Evolutionary conservation across 75 land plant genomes (phyloP), one percentile per base, ranked within the genome.

Genomic region (Cupressus sempervirens): DNA sequence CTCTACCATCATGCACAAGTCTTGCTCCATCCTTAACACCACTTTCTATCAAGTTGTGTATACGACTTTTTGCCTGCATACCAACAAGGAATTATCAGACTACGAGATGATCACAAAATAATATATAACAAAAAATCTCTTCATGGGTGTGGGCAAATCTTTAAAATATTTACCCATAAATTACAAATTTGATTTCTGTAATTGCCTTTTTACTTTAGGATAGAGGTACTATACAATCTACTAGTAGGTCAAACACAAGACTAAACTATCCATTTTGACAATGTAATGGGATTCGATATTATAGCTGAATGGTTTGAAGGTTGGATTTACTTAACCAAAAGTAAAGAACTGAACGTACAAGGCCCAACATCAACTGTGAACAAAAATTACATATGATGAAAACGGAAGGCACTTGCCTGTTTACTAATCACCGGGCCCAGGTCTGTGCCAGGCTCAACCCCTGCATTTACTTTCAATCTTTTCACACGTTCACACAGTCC

Each of bases 401-500:
- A 36, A 34, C 32, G 30, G 23, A 30, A 82, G 84, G 84, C 34
- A 85, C 84, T 54, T 83, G 93, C 97, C 95, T 97, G 96, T 85
- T 92, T 95, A 89, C 95, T 94, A 32, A 97, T 97, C 48, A 97
- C 99, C 67, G 99, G 99, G 75, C 99, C 99, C 85, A 97, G 88
- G 86, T 97, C 99, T 7, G 94, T 88, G 54, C 87, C 92, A 56
- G 98, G 92, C 88, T 97, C 99, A 53, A 88, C 86, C 72, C 99
- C 99, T 58, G 92, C 94, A 86, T 87, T 93, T 75, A 97, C 95
- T 89, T 91, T 95, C 56, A 97, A 90, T 82, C 87, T 85, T 86
- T 87, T 86, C 53, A 93, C 98, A 76, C 86, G 88, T 76, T 90
- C 93, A n/a, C 88, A 84, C 45, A 97, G 89, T 58, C 91, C 91